Evolutionary conservation across 2,329 filamentous ascomycete genomes (phyloP), one percentile per base, ranked within the genome.

Genomic region (Phyllosticta ampelicida): DNA sequence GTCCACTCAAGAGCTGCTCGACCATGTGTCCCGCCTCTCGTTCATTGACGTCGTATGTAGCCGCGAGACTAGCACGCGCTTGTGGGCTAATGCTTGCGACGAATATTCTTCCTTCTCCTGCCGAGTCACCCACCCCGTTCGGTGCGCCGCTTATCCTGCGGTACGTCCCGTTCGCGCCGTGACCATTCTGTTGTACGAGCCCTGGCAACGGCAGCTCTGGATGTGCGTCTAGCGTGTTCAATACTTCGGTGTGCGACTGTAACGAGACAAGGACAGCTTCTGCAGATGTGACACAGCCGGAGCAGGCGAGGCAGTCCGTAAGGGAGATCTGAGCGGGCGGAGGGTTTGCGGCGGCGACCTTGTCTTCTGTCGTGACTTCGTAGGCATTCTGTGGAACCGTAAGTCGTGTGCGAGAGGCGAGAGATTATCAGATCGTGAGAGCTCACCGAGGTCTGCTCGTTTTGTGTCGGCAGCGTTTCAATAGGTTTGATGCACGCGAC

Each of bases 401-500:
- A 55, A 26, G 49, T 19, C 29, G 36, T 19, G 28, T 54, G 48
- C 50, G 9, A 48, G 51, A 53, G 26, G 51, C 13, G 18, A 28
- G 36, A 44, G 36, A 44, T 44, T 44, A n/a, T 44, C 36, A 44
- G 36, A 44, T 44, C 13, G 36, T 44, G 36, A 11, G 13, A 18
- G 52, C 73, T 58, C 71, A 81, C 78, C 62, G 74, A 70, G 56
- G 69, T 65, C 21, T 75, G 73, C 54, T 75, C 71, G 21, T 81
- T 73, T 30, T 81, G 75, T 81, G 78, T 54, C 1, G 94, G 92
- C 13, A 99, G 82, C 1, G 90, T 95, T 73, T 99, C 94, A 70
- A 99, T 81, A 26, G 94, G 94, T 70, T 99, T 97, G 74, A 99
- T 97, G 75, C 94, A 99, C 62, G 94, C 94, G 68, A 99, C 91